Evolutionary conservation across 805 yeast species (phyloP), one percentile per base, ranked within the genome.

Genomic region (Ogataea ramenticola): DNA sequence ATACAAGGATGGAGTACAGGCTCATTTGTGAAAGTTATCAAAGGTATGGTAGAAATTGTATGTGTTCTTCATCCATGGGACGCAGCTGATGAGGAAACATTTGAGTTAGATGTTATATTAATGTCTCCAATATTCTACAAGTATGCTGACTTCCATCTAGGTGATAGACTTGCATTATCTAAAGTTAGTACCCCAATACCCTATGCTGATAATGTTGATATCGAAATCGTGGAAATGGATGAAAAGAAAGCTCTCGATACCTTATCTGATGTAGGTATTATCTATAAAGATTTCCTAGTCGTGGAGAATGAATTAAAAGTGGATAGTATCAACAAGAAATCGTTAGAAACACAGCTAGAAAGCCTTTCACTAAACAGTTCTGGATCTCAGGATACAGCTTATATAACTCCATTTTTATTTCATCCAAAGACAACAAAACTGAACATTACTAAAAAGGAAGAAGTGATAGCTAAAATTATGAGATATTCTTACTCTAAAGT

Each of bases 181-280:
- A 80, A 73, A 30, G 3, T 26, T 3, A 14, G 11, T 14, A 3
- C 33, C 5, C 17, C 30, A 6, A 17, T 39, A 29, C 41, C 51
- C n/a, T 60, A 61, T 48, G 63, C 63, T 0, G 43, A 48, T 49
- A 49, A 7, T 41, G 54, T 40, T 48, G 44, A 39, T 1, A 48
- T 53, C 12, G 47, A 46, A 10, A 17, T 36, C n/a, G 27, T 29
- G 33, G 11, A 9, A 19, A 20, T 29, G 41, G 49, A 62, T 2
- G 59, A 60, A 40, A 62, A 67, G 35, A 42, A 60, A 0, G 51
- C 78, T 10, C 73, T 66, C 41, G 71, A 72, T 34, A 47, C 68
- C 1, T 49, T 82, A 10, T 64, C 68, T 40, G 82, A 80, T 22
- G 64, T 74, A 27, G 89, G 90, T 0, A 55, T 86, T 9, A 49